A percentile compares a stretch with the other conserved stretches of the same genome.
phyloP scores from a whole-genome alignment of 2,329 filamentous ascomycete species.

The Xylaria sp. region DNA sequence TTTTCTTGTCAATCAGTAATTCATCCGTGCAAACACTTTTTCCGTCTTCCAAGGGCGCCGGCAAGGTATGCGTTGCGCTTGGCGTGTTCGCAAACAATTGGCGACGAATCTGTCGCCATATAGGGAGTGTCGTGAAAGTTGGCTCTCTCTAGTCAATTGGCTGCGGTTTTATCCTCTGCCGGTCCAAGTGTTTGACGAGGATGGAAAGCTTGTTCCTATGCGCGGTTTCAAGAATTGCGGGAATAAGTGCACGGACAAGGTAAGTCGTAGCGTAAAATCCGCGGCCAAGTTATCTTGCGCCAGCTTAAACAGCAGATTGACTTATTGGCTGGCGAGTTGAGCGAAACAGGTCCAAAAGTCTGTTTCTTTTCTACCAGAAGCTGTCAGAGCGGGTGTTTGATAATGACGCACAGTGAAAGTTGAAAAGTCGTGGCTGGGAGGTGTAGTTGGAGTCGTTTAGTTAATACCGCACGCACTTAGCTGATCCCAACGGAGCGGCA shows the following conservation, averaged over 20 bases:
- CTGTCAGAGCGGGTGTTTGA: not conserved
- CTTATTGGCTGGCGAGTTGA: not conserved
- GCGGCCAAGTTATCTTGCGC: constrained; percentile 10
- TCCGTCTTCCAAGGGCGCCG: not conserved
- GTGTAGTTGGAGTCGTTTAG: constrained; percentile 3
- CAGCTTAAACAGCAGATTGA: not conserved
- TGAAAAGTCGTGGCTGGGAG: not conserved
- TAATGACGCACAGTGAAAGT: not conserved
- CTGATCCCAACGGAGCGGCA: not conserved
- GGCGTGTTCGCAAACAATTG: constrained; percentile 8
- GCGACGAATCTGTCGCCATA: constrained; percentile 15
- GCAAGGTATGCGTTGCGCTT: not conserved
- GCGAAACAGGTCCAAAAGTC: not conserved
- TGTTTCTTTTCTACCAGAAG: not conserved
- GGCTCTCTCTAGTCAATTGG: not conserved
- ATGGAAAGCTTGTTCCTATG: constrained; percentile 4
- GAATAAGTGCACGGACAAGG: constrained; percentile 21
- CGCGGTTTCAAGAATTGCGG: constrained; percentile 18
- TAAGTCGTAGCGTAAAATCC: constrained; percentile 5
- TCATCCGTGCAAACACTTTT: not conserved
- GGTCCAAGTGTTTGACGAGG: constrained; percentile 1
- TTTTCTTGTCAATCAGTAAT: not conserved
- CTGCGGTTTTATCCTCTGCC: not conserved
- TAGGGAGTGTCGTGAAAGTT: not conserved
- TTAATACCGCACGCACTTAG: constrained; percentile 18